Conservation (phyloP, 1,284 basidiomycete species). For the Tylopilus orsonianus region DNA sequence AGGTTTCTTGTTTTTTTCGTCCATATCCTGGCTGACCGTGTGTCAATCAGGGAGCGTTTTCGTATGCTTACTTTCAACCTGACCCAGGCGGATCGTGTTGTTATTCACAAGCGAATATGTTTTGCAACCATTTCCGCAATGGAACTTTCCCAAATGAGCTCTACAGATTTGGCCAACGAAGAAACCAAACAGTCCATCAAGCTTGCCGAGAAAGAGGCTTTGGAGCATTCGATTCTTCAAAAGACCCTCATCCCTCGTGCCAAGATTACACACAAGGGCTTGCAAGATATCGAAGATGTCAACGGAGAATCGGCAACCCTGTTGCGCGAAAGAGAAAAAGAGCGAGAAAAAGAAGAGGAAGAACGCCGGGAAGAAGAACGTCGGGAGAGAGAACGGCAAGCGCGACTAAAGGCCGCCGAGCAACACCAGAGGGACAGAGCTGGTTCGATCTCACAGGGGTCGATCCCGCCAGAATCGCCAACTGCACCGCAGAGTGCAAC, state of each 20-base stretch:
- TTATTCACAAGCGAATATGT: slow-evolving; percentile 74
- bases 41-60: slow-evolving; percentile 67
- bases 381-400: slow-evolving; percentile 61
- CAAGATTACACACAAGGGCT: slow-evolving; percentile 87
- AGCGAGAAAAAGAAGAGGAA: slow-evolving; percentile 56
- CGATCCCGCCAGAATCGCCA: slow-evolving; percentile 66
- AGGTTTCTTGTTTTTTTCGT: slow-evolving; percentile 32
- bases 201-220: slow-evolving; percentile 73
- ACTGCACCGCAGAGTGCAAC: slow-evolving; percentile 41
- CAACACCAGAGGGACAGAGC: slow-evolving; percentile 46
- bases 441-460: slow-evolving; percentile 42
- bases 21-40: slow-evolving; percentile 7
- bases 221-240: slow-evolving; percentile 80
- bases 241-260: slow-evolving; percentile 71
- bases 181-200: slow-evolving; percentile 78
- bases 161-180: slow-evolving; percentile 82
- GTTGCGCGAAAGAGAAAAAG: slow-evolving; percentile 54
- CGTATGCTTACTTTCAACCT: slow-evolving; percentile 81
- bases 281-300: slow-evolving; percentile 81
- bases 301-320: slow-evolving; percentile 52
- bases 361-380: slow-evolving; percentile 53
- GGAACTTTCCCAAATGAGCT: slow-evolving; percentile 79
- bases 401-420: slow-evolving; percentile 49
- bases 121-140: slow-evolving; percentile 61
- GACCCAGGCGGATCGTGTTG: slow-evolving; percentile 70